Evolutionary conservation across 306 rosid genomes (phyloP).

Genomic region (Cajanus cajan): DNA sequence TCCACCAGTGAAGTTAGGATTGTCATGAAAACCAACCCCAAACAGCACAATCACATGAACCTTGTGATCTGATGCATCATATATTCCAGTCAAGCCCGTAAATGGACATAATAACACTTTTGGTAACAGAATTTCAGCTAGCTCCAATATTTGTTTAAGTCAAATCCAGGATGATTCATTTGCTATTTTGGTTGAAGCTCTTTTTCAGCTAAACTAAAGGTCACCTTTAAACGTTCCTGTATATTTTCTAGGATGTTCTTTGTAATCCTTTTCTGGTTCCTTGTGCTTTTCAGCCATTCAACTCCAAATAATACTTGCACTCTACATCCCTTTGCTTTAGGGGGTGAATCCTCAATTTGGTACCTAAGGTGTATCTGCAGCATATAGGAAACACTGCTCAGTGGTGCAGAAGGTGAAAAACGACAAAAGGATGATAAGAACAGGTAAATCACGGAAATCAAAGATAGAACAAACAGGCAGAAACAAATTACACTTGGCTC

Average conservation of each 20-base stretch:
- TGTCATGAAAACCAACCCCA: slow-evolving; percentile 12
- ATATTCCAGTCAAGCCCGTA: background rate
- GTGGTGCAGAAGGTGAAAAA: slow-evolving; percentile 27
- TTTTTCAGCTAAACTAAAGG: slow-evolving; percentile 64
- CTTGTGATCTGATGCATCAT: slow-evolving; percentile 13
- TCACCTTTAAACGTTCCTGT: slow-evolving; percentile 48
- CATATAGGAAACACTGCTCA: slow-evolving; percentile 21
- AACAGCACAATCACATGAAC: background rate
- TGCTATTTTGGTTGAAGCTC: slow-evolving; percentile 56
- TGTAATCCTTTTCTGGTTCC: slow-evolving; percentile 79
- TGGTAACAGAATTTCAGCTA: slow-evolving; percentile 22
- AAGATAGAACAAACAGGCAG: slow-evolving; percentile 29
- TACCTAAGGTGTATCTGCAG: slow-evolving; percentile 84
- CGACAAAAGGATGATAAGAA: background rate
- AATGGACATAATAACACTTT: background rate
- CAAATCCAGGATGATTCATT: slow-evolving; percentile 30
- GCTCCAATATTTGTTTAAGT: slow-evolving; percentile 15
- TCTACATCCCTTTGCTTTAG: slow-evolving; percentile 68
- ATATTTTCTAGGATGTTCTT: slow-evolving; percentile 69
- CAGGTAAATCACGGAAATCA: slow-evolving; percentile 16
- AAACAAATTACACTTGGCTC: slow-evolving; percentile 23
- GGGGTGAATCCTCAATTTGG: slow-evolving; percentile 81
- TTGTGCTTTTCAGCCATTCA: slow-evolving; percentile 90
- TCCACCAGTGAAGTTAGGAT: background rate
- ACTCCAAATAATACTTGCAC: slow-evolving; percentile 72